phyloP scores from a whole-genome alignment of 768 basidiomycete species.

The Dioszegia crocea region DNA sequence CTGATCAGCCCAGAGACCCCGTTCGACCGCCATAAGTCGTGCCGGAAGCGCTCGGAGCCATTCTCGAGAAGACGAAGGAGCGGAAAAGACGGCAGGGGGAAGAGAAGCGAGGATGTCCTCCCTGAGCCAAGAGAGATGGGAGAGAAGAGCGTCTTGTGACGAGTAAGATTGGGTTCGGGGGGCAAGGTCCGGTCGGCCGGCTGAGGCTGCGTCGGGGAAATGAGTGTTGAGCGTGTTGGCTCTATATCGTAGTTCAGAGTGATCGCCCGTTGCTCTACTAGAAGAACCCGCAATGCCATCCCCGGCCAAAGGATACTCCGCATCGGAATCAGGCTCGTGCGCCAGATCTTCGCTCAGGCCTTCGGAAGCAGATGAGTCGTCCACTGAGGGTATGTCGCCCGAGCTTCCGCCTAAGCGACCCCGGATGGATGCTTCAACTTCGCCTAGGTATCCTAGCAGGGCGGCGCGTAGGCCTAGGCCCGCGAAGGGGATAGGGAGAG shows the following conservation, averaged over 20 bases:
- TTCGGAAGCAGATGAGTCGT: conserved; percentile 13
- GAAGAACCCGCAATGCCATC: not conserved
- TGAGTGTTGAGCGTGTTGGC: not conserved
- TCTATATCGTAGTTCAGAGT: not conserved
- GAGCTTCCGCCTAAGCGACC: conserved; percentile 19
- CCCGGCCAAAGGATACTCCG: not conserved
- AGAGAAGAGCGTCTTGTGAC: conserved; percentile 18
- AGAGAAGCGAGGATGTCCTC: conserved; percentile 38
- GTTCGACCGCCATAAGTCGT: conserved; percentile 14
- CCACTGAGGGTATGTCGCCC: not conserved
- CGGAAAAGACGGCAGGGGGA: conserved; percentile 16
- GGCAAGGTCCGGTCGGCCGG: not conserved
- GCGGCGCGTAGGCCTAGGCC: conserved; percentile 35
- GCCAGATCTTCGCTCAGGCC: not conserved
- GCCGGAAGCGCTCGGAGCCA: conserved; percentile 17
- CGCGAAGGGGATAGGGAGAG: conserved; percentile 24
- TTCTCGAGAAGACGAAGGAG: not conserved
- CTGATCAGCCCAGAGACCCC: conserved; percentile 8
- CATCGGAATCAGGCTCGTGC: not conserved
- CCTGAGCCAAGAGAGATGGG: conserved; percentile 31
- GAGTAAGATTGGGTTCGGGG: not conserved
- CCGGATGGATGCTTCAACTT: conserved; percentile 39
- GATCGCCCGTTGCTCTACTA: not conserved
- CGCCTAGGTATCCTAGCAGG: conserved; percentile 43
- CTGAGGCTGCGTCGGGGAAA: not conserved